phyloP scores from a whole-genome alignment of 179 eudicot species.

The Silene coronaria region DNA sequence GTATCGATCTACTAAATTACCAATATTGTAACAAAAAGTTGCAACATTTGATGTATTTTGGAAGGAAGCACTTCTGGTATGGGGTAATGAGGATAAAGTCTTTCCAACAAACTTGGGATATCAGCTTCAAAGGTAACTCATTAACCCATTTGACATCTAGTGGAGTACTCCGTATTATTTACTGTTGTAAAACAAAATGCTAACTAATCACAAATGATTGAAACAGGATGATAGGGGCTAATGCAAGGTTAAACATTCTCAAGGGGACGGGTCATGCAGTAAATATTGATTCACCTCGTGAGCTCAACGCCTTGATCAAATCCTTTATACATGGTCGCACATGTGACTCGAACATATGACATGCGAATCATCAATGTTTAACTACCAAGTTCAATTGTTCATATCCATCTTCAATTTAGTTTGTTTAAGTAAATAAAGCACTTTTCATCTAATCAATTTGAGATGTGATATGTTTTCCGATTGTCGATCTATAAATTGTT shows the following conservation, averaged over 20 bases:
- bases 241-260: conserved; percentile 41
- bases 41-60: background rate
- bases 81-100: conserved; percentile 62
- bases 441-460: no score
- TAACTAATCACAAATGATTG: background rate
- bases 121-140: conserved; percentile 45
- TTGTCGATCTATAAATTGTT: no score
- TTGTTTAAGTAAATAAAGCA: no score
- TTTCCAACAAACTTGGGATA: conserved; percentile 46
- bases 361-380: no score
- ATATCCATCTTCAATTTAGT: no score
- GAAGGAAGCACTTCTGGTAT: conserved; percentile 56
- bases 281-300: conserved; percentile 45
- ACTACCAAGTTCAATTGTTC: no score
- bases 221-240: conserved; percentile 45
- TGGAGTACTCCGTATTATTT: no score
- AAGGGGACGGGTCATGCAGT: conserved; percentile 56
- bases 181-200: background rate
- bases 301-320: conserved; percentile 34
- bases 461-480: no score
- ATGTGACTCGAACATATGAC: no score
- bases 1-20: no score
- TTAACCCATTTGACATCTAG: background rate
- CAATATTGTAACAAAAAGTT: no score
- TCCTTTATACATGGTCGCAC: conserved; percentile 26